Conservation (phyloP, 441 rosid species). For the Gossypium schwendimanii region DNA sequence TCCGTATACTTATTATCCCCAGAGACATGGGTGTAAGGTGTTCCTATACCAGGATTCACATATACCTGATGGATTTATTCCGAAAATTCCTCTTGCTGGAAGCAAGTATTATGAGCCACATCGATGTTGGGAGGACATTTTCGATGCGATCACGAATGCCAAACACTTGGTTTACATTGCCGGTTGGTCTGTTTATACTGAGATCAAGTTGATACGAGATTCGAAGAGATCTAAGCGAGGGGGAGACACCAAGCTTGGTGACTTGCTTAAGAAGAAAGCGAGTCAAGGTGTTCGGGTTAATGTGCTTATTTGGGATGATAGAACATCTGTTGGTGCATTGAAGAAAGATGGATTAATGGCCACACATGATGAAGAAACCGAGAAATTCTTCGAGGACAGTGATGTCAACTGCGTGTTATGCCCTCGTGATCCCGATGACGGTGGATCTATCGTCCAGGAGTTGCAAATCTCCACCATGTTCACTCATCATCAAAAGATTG, state of each 20-base stretch:
- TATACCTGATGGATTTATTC: constrained; percentile 76
- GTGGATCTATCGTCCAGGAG: constrained; percentile 83
- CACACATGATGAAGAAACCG: constrained; percentile 92
- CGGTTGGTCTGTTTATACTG: constrained; percentile 95
- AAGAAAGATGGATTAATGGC: constrained; percentile 92
- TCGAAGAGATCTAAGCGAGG: constrained; percentile 93
- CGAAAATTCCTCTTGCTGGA: constrained; percentile 82
- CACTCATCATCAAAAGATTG: constrained; percentile 95
- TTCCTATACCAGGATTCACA: constrained; percentile 93
- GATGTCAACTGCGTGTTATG: constrained; percentile 82
- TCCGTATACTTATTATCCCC: constrained; percentile 76
- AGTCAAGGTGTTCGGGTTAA: constrained; percentile 89
- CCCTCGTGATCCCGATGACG: constrained; percentile 96
- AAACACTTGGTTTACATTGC: constrained; percentile 81
- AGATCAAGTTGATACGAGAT: constrained; percentile 71
- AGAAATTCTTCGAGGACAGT: constrained; percentile 45
- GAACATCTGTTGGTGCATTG: constrained; percentile 83
- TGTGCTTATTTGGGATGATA: constrained; percentile 94
- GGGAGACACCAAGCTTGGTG: constrained; percentile 74
- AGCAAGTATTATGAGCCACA: constrained; percentile 83
- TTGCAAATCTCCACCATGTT: constrained; percentile 82
- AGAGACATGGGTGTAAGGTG: constrained; percentile 84
- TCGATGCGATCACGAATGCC: constrained; percentile 79
- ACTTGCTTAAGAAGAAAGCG: constrained; percentile 84
- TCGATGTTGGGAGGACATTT: constrained; percentile 94